Percentiles rank a stretch among this genome's conserved stretches.
These are phyloP conservation scores for Aspergillus sp. DNA, from an alignment of 2,329 filamentous ascomycete genomes.

Conservation along the genomic window DNA sequence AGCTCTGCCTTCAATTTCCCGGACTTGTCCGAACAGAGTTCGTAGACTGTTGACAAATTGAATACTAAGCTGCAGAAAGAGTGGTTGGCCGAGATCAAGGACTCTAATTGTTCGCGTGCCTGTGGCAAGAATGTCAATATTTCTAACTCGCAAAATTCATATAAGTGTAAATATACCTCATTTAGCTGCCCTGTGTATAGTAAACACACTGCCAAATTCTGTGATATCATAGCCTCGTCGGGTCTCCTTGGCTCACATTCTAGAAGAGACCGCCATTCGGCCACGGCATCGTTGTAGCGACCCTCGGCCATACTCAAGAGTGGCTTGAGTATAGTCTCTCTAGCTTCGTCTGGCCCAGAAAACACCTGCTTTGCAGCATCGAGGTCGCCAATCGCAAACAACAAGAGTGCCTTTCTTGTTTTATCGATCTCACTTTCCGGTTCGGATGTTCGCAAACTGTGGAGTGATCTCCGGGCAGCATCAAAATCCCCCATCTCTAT, in stretches of 20 bases:
- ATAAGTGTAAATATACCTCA: conserved; percentile 48
- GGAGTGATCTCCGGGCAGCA: conserved; percentile 70
- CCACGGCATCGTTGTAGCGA: conserved; percentile 60
- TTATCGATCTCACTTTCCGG: conserved; percentile 26
- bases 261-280: conserved; percentile 55
- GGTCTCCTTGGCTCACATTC: conserved; percentile 40
- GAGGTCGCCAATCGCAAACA: conserved; percentile 74
- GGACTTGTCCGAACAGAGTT: conserved; percentile 78
- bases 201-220: conserved; percentile 80
- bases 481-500: conserved; percentile 75
- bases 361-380: conserved; percentile 60
- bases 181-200: conserved; percentile 75
- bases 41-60: conserved; percentile 87
- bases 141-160: background rate
- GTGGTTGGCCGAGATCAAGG: conserved; percentile 56
- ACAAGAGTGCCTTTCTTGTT: conserved; percentile 58
- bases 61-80: conserved; percentile 79
- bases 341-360: conserved; percentile 33
- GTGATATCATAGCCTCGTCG: conserved; percentile 64
- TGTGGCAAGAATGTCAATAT: conserved; percentile 25
- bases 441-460: conserved; percentile 45
- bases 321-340: conserved; percentile 44
- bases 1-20: conserved; percentile 65
- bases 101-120: conserved; percentile 64
- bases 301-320: conserved; percentile 76